phyloP scores from a whole-genome alignment of 352 stramenopile species.

The Phytophthora foliorum region DNA sequence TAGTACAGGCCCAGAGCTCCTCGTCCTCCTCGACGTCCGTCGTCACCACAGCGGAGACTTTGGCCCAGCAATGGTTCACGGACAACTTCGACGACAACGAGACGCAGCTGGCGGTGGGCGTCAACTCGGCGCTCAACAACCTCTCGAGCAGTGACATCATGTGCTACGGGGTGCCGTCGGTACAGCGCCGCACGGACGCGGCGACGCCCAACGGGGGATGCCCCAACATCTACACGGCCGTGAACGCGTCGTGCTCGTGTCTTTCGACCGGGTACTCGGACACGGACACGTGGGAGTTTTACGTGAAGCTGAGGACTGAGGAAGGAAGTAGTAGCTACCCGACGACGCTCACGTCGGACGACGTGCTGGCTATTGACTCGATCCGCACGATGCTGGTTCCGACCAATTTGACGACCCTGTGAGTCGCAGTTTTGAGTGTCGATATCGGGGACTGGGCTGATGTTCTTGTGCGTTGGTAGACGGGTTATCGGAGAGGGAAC shows the following conservation, averaged over 20 bases:
- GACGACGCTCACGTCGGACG: constrained; percentile 15
- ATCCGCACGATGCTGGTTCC: constrained; percentile 43
- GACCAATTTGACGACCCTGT: constrained; percentile 35
- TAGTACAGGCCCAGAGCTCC: constrained; percentile 14
- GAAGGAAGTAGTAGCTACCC: constrained; percentile 32
- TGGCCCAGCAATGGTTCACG: constrained; percentile 42
- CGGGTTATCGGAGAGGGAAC: constrained; percentile 32
- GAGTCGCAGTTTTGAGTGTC: constrained; percentile 8
- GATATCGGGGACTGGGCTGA: background rate
- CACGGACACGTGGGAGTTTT: constrained; percentile 38
- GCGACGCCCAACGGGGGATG: constrained; percentile 37
- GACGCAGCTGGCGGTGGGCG: constrained; percentile 39
- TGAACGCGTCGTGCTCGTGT: constrained; percentile 44
- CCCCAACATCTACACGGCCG: constrained; percentile 32
- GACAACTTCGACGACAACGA: constrained; percentile 43
- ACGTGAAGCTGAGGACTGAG: constrained; percentile 22
- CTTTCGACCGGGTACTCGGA: constrained; percentile 28
- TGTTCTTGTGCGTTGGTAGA: background rate
- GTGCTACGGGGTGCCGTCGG: constrained; percentile 33
- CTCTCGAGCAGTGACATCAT: constrained; percentile 32
- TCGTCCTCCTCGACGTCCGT: constrained; percentile 17
- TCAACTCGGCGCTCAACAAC: constrained; percentile 40
- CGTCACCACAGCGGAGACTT: constrained; percentile 21
- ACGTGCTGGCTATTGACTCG: constrained; percentile 39
- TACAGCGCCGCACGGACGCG: constrained; percentile 30